phyloP scores from a whole-genome alignment of 139 green algal species.

The Chlorella vulgaris region DNA sequence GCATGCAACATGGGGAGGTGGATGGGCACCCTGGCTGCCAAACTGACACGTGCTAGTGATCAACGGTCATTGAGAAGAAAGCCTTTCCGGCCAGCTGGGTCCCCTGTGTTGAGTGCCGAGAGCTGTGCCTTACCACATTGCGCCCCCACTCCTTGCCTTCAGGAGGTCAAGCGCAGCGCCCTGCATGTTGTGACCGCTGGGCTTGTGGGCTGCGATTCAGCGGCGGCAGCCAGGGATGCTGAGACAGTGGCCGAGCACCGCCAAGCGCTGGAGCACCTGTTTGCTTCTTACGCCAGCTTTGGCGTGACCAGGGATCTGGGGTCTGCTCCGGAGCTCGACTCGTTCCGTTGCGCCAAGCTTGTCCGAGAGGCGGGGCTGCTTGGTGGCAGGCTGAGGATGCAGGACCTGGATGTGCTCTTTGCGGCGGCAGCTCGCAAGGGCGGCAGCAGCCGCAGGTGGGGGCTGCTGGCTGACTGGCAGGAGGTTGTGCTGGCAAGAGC shows the following conservation, averaged over 20 bases:
- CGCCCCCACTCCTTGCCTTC: not conserved
- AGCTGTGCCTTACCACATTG: no score
- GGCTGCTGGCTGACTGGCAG: not conserved
- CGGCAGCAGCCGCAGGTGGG: conserved; percentile 6
- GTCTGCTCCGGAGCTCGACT: not conserved
- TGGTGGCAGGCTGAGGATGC: not conserved
- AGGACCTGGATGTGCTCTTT: conserved; percentile 23
- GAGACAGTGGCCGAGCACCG: not conserved
- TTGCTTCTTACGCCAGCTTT: conserved; percentile 11
- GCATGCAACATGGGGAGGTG: no score
- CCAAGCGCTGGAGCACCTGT: not conserved
- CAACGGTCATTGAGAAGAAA: no score
- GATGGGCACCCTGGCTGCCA: no score
- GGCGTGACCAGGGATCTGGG: not conserved
- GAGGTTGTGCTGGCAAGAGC: not conserved
- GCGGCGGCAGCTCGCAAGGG: not conserved
- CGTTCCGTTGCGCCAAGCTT: conserved; percentile 27
- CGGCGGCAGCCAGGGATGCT: not conserved
- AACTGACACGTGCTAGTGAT: no score
- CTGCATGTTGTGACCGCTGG: not conserved
- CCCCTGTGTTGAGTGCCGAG: no score
- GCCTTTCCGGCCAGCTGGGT: not conserved
- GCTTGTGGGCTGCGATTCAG: not conserved
- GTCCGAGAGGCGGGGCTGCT: conserved; percentile 17
- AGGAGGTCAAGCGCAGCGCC: not conserved